A percentile compares a stretch with the other conserved stretches of the same genome.
Conservation (phyloP, 2,329 filamentous ascomycete genomes). For the Venturia nashicola region DNA sequence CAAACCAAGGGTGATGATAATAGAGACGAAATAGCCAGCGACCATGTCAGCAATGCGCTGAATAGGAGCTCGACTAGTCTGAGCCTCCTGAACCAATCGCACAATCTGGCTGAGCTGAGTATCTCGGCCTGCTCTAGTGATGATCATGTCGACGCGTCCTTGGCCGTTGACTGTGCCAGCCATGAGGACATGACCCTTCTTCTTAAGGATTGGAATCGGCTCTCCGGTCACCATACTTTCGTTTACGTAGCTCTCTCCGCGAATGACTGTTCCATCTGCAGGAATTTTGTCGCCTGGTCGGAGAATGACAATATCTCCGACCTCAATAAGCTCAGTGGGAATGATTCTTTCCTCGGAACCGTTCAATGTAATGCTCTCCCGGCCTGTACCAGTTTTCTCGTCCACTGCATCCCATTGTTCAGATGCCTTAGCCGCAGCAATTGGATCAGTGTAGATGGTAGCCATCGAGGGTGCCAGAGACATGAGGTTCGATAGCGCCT, state of each 20-base stretch:
- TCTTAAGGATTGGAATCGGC: conserved; percentile 88
- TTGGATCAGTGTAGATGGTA: conserved; percentile 88
- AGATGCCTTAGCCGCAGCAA: conserved; percentile 80
- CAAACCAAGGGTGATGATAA: conserved; percentile 73
- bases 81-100: conserved; percentile 93
- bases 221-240: conserved; percentile 99
- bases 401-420: conserved; percentile 55
- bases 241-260: conserved; percentile 86
- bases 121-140: conserved; percentile 83
- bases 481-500: conserved; percentile 87
- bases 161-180: conserved; percentile 93
- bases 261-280: conserved; percentile 75
- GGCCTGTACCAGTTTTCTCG: conserved; percentile 30
- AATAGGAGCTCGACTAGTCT: conserved; percentile 87
- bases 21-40: conserved; percentile 87
- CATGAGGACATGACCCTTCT: conserved; percentile 65
- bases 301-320: conserved; percentile 85
- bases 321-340: conserved; percentile 85
- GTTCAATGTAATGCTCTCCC: conserved; percentile 22
- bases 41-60: conserved; percentile 84
- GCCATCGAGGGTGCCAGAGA: conserved; percentile 93
- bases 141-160: conserved; percentile 81
- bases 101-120: conserved; percentile 98
- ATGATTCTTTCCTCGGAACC: conserved; percentile 75
- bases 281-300: conserved; percentile 94